phyloP scores from a whole-genome alignment of 768 basidiomycete genomes.

The Mycena sanguinolenta region DNA sequence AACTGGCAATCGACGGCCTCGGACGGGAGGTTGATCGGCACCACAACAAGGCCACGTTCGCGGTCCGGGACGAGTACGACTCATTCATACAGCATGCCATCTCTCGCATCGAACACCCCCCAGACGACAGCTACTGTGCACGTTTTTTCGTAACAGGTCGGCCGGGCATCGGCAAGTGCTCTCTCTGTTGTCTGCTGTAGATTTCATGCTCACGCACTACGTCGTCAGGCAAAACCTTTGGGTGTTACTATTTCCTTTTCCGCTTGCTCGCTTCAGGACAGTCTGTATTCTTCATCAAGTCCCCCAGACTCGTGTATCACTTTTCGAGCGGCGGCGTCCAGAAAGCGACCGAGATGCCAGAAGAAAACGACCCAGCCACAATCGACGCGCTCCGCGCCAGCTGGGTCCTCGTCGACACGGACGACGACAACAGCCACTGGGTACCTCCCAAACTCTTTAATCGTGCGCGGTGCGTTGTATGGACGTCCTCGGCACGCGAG shows the following conservation, averaged over 20 bases:
- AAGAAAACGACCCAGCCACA: neutral
- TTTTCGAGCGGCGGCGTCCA: conserved; percentile 24
- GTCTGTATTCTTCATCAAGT: conserved; percentile 21
- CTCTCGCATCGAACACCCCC: conserved; percentile 7
- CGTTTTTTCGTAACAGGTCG: conserved; percentile 26
- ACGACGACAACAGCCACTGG: conserved; percentile 19
- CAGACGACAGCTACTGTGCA: conserved; percentile 5
- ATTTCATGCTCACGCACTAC: conserved; percentile 19
- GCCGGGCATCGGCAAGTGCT: conserved; percentile 21
- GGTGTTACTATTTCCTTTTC: conserved; percentile 23
- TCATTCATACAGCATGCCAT: conserved; percentile 16
- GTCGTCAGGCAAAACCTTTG: conserved; percentile 19
- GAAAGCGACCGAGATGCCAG: neutral
- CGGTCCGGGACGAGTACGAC: conserved; percentile 13
- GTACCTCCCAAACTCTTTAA: conserved; percentile 1
- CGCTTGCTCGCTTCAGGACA: conserved; percentile 20
- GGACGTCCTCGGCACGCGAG: conserved; percentile 17
- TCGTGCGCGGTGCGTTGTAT: conserved; percentile 19
- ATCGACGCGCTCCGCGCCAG: conserved; percentile 5
- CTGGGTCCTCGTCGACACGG: conserved; percentile 30
- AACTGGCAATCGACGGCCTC: conserved; percentile 2
- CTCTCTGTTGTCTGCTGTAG: conserved; percentile 4
- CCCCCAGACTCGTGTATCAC: neutral
- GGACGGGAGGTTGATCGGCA: neutral
- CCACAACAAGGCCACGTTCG: conserved; percentile 5